These are phyloP conservation scores for Nannizziopsis arthrosporioides DNA, from an alignment of 2,329 filamentous ascomycete species.

Conservation along the genomic window DNA sequence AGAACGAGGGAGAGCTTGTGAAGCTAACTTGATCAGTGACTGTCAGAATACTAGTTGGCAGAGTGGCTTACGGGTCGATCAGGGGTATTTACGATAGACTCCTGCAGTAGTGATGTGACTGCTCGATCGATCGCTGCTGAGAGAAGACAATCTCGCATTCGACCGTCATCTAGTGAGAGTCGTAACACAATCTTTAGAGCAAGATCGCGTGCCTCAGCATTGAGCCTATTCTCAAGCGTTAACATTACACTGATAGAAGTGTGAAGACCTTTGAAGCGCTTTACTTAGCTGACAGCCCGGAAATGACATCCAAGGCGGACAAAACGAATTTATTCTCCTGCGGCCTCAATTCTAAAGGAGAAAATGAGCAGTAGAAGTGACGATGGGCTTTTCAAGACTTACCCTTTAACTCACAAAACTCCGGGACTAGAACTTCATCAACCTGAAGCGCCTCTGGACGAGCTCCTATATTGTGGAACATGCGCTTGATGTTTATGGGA, in stretches of 20 bases:
- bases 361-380: background rate
- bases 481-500: conserved; percentile 31
- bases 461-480: conserved; percentile 52
- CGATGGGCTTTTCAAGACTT: background rate
- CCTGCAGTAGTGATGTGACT: conserved; percentile 22
- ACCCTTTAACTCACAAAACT: conserved; percentile 19
- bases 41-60: background rate
- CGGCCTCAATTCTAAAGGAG: conserved; percentile 11
- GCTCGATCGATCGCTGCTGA: conserved; percentile 26
- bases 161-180: conserved; percentile 27
- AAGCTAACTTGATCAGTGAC: conserved; percentile 20
- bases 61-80: conserved; percentile 11
- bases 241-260: background rate
- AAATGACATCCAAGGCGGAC: conserved; percentile 27
- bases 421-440: conserved; percentile 21
- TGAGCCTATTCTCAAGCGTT: conserved; percentile 22
- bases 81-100: background rate
- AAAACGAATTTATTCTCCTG: conserved; percentile 20
- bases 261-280: background rate
- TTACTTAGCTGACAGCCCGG: conserved; percentile 25
- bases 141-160: conserved; percentile 22
- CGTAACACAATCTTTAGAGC: conserved; percentile 27
- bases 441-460: conserved; percentile 34
- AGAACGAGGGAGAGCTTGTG: conserved; percentile 20
- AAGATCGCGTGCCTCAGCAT: conserved; percentile 23